Evolutionary conservation across 2,329 filamentous ascomycete genomes (phyloP).

Genomic region (Arthrobotrys megalospora): DNA sequence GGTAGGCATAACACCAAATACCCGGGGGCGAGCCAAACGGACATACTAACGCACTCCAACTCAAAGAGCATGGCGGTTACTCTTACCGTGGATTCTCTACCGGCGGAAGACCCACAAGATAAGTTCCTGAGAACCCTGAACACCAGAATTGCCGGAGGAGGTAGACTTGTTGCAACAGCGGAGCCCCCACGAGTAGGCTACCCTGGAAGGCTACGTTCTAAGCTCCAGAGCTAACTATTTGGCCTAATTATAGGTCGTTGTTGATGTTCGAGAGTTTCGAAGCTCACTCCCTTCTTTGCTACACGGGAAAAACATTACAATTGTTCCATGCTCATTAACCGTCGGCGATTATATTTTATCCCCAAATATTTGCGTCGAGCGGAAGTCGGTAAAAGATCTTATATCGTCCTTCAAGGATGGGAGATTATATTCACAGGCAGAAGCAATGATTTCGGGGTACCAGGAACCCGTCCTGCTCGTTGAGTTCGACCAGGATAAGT

Average conservation of each 20-base stretch:
- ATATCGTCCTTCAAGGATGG: constrained; percentile 94
- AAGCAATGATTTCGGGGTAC: constrained; percentile 96
- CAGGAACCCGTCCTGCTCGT: constrained; percentile 90
- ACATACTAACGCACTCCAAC: neutral
- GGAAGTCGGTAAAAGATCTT: constrained; percentile 91
- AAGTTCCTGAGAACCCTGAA: constrained; percentile 95
- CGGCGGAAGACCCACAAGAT: constrained; percentile 85
- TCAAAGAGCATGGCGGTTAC: constrained; percentile 84
- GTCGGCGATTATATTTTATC: constrained; percentile 97
- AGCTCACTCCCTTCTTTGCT: constrained; percentile 91
- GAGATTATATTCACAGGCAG: constrained; percentile 89
- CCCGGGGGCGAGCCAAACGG: neutral
- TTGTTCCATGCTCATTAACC: constrained; percentile 95
- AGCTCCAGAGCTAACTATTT: neutral
- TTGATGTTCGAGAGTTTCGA: constrained; percentile 96
- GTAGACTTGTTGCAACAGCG: constrained; percentile 84
- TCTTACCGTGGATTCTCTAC: constrained; percentile 79
- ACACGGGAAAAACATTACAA: constrained; percentile 87
- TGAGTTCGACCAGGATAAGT: constrained; percentile 97
- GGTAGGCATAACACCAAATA: constrained; percentile 65
- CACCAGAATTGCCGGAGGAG: constrained; percentile 94
- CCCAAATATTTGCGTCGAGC: constrained; percentile 91
- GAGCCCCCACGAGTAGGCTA: constrained; percentile 81
- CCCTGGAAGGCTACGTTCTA: neutral
- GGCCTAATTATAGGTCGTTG: constrained; percentile 71